These are phyloP conservation scores for Meredithiella fracta DNA, from an alignment of 2,329 filamentous ascomycete genomes.

Conservation along the genomic window DNA sequence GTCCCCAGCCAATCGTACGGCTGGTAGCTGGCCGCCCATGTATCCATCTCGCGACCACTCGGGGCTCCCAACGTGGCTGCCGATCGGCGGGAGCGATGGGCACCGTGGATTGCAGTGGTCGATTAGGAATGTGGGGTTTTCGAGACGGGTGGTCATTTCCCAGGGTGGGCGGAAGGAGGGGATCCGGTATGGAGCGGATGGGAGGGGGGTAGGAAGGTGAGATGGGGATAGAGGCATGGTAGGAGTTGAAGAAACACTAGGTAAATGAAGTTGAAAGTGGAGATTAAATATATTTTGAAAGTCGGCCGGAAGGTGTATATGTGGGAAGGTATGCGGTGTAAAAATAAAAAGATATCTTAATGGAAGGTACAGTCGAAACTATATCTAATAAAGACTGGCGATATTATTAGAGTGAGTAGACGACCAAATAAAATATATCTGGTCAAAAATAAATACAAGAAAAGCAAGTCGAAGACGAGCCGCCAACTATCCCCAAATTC, in stretches of 20 bases:
- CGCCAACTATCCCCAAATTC: too few species aligned
- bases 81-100: not conserved
- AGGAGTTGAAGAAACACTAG: not conserved
- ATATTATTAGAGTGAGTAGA: too few species aligned
- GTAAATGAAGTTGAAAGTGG: not conserved
- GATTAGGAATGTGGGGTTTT: slow-evolving; percentile 7
- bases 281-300: too few species aligned
- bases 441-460: too few species aligned
- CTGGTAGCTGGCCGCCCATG: not conserved
- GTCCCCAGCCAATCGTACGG: not conserved
- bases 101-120: slow-evolving; percentile 9
- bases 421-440: too few species aligned
- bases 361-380: too few species aligned
- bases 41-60: not conserved
- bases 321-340: too few species aligned
- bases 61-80: too few species aligned
- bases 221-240: not conserved
- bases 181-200: slow-evolving; percentile 7
- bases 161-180: slow-evolving; percentile 6
- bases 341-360: too few species aligned
- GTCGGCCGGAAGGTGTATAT: not conserved
- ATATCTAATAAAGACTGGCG: too few species aligned
- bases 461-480: too few species aligned
- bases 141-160: slow-evolving; percentile 11
- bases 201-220: slow-evolving; percentile 1